These are phyloP conservation scores for Penicillium sp. DNA, from an alignment of 2,329 filamentous ascomycete genomes.

Conservation along the genomic window DNA sequence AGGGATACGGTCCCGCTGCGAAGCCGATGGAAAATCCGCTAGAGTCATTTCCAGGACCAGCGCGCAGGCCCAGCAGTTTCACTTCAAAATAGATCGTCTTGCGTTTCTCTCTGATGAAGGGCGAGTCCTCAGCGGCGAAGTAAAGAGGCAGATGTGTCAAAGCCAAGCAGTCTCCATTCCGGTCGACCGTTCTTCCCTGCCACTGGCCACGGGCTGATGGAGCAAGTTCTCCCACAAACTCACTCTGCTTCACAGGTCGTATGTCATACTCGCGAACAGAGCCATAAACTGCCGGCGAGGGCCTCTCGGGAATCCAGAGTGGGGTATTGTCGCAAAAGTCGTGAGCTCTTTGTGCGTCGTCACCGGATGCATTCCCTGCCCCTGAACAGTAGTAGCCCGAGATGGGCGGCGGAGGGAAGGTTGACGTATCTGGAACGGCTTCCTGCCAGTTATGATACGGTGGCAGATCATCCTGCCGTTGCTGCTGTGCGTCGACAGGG, in stretches of 20 bases:
- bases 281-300: slow-evolving; percentile 43
- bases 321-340: slow-evolving; percentile 54
- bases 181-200: slow-evolving; percentile 44
- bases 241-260: slow-evolving; percentile 43
- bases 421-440: slow-evolving; percentile 57
- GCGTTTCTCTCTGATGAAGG: slow-evolving; percentile 43
- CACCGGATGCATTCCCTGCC: slow-evolving; percentile 55
- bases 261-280: slow-evolving; percentile 47
- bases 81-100: slow-evolving; percentile 63
- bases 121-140: slow-evolving; percentile 51
- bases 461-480: background rate
- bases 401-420: slow-evolving; percentile 60
- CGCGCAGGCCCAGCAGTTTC: slow-evolving; percentile 46
- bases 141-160: slow-evolving; percentile 58
- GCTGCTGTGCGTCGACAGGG: background rate
- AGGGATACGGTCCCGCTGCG: slow-evolving; percentile 60
- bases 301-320: slow-evolving; percentile 50
- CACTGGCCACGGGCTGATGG: slow-evolving; percentile 40
- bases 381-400: slow-evolving; percentile 54
- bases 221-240: slow-evolving; percentile 42
- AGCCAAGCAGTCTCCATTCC: slow-evolving; percentile 52
- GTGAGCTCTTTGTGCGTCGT: slow-evolving; percentile 57
- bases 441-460: slow-evolving; percentile 63
- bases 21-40: slow-evolving; percentile 60
- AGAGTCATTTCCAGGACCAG: slow-evolving; percentile 41